Base-by-base conservation (phyloP, 148 eudicot genomes). In the Diospyros kaki region DNA sequence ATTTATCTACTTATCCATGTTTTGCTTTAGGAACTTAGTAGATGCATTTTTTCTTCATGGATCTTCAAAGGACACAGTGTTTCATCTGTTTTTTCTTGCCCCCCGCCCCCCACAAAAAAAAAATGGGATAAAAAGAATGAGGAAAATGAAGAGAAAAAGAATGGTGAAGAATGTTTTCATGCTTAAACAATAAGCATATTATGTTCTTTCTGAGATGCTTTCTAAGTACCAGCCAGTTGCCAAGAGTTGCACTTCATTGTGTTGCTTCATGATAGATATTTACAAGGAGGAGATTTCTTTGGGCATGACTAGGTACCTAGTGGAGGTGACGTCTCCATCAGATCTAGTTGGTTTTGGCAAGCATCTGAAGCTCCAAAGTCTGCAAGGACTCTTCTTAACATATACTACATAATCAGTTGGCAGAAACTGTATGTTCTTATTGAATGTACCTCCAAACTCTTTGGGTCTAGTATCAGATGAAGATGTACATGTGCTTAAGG, bases 291-390 rank as follows among this genome's bases (percentile, higher is more conserved):
- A 67, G 97, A 92, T 64, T 87, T 76, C 48, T 54, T 40, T 9
- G 97, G 97, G 17, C 91, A 83, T 39, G 95, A 92, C 78, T 92
- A 95, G 97, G 89, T 90, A 54, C 97, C 97, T 67, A 86, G 95
- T 9, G 91, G 88, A 66, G 90, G 97, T 81, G 97, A 92, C 58
- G 97, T 92, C 68, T 90, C 97, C 41, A 92, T 92, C 67, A 84
- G 97, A 85, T 89, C 93, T 12, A 95, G 97, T 65, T 92, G 97
- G 97, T 92, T 92, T 73, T 92, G 97, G 97, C 97, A 92, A 75
- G 77, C 87, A 73, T 87, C 91, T 1, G 88, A 92, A 84, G 38
- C 73, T 73, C 97, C 97, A 46, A 92, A 90, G 77, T 84, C 93
- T 71, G 93, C 91, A 5, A 55, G 70, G 14, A 77, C 87, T 58